These are phyloP conservation scores for Colletotrichum lentis DNA, from an alignment of 2,329 filamentous ascomycete genomes.

Conservation along the genomic window DNA sequence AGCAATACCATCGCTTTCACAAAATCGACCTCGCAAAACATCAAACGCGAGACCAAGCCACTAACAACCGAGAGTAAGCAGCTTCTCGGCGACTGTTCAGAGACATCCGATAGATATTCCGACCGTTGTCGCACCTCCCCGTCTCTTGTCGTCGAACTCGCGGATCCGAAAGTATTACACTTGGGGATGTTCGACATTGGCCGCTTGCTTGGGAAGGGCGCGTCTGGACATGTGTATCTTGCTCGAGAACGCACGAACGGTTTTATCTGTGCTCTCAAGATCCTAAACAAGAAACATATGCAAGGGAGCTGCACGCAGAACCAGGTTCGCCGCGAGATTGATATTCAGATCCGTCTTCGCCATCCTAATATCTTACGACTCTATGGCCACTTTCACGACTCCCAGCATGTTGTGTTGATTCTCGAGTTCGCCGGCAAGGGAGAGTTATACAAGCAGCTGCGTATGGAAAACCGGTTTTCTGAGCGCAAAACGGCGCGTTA, in stretches of 20 bases:
- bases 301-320: slow-evolving; percentile 81
- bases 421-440: slow-evolving; percentile 87
- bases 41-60: too few relatives aligned
- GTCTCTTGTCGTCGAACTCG: slow-evolving; percentile 52
- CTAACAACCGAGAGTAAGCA: too few relatives aligned
- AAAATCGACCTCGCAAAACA: too few relatives aligned
- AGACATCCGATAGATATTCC: too few relatives aligned
- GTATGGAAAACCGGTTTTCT: slow-evolving; percentile 78
- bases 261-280: slow-evolving; percentile 86
- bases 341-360: slow-evolving; percentile 85
- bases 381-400: slow-evolving; percentile 88
- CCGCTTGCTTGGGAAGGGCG: slow-evolving; percentile 83
- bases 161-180: slow-evolving; percentile 73
- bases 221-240: slow-evolving; percentile 85
- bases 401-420: slow-evolving; percentile 84
- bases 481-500: slow-evolving; percentile 88
- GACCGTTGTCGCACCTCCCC: too few relatives aligned
- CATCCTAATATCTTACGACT: slow-evolving; percentile 85
- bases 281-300: slow-evolving; percentile 83
- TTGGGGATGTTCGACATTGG: slow-evolving; percentile 94
- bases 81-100: too few relatives aligned
- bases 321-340: slow-evolving; percentile 85
- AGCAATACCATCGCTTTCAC: too few relatives aligned
- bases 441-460: slow-evolving; percentile 86
- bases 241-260: slow-evolving; percentile 79